Conservation (phyloP, 371 early-diverging fungal genomes). For the Synchytrium microbalum region DNA sequence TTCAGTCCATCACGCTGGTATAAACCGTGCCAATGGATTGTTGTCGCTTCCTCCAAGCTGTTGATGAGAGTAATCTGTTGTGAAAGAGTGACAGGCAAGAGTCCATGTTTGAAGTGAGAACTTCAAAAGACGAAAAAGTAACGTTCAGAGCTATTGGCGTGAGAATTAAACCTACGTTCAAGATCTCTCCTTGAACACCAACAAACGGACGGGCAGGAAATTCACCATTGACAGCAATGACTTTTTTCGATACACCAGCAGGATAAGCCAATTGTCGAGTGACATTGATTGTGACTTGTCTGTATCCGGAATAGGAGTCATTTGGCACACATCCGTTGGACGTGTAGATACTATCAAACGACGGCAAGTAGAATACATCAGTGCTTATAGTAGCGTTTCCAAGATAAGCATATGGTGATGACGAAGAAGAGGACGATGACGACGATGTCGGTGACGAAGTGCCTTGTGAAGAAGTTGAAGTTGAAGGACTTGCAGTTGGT, state of each 20-base stretch:
- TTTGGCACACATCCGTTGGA: background rate
- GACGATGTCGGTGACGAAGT: too few species aligned
- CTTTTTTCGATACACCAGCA: background rate
- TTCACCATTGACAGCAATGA: background rate
- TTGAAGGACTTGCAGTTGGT: too few species aligned
- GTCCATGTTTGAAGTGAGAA: too few species aligned
- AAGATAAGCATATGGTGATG: too few species aligned
- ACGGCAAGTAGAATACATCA: too few species aligned
- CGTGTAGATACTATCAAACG: background rate
- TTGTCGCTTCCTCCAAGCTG: background rate
- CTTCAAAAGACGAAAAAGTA: too few species aligned
- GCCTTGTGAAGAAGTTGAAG: too few species aligned
- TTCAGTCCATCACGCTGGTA: background rate
- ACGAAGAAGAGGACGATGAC: too few species aligned
- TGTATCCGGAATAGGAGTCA: background rate
- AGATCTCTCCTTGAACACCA: background rate
- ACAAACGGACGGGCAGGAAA: background rate
- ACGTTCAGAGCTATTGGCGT: too few species aligned
- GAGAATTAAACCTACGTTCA: too few species aligned
- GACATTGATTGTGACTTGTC: background rate
- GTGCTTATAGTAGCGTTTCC: too few species aligned
- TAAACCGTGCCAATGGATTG: background rate
- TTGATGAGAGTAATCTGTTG: background rate
- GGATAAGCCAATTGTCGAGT: background rate
- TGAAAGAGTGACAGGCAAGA: too few species aligned